A percentile compares a stretch with the other conserved stretches of the same genome.
These are phyloP conservation scores for Fusarium lateritium DNA, from an alignment of 2,329 filamentous ascomycete genomes.

Conservation along the genomic window DNA sequence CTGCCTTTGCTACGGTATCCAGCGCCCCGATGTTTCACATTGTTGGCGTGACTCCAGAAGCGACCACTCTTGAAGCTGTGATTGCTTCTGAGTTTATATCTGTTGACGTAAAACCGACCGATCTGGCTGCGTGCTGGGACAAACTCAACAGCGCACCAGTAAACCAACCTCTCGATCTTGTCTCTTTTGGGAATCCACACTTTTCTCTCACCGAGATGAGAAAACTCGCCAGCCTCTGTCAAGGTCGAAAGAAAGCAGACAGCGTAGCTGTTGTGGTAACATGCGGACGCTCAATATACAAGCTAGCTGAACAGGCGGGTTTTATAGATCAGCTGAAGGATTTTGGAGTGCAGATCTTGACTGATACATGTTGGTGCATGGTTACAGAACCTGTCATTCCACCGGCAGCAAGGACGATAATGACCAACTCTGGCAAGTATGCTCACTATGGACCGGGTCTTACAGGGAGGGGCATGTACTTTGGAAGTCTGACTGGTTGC, in stretches of 20 bases:
- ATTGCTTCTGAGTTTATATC: not conserved
- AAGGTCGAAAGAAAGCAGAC: constrained; percentile 1
- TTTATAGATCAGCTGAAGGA: constrained; percentile 9
- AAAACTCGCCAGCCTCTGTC: not conserved
- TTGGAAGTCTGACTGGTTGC: constrained; percentile 46
- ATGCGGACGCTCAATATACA: constrained; percentile 23
- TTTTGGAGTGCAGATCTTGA: constrained; percentile 31
- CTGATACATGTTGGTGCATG: constrained; percentile 40
- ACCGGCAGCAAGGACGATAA: constrained; percentile 3
- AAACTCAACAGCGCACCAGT: constrained; percentile 24
- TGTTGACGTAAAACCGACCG: constrained; percentile 7
- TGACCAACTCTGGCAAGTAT: constrained; percentile 44
- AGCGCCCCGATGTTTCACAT: constrained; percentile 46
- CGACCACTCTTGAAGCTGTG: constrained; percentile 8
- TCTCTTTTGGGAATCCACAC: constrained; percentile 41
- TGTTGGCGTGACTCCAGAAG: constrained; percentile 37
- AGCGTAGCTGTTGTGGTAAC: constrained; percentile 8
- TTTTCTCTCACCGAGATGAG: constrained; percentile 37
- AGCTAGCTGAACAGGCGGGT: constrained; percentile 35
- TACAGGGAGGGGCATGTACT: constrained; percentile 42
- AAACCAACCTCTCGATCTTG: constrained; percentile 17
- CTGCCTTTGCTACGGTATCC: constrained; percentile 41
- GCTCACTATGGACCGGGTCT: constrained; percentile 39
- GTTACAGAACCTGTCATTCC: constrained; percentile 36
- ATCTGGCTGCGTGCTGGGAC: constrained; percentile 22